Conservation (phyloP, 208 protist genomes). For the Leishmania gerbilli region DNA sequence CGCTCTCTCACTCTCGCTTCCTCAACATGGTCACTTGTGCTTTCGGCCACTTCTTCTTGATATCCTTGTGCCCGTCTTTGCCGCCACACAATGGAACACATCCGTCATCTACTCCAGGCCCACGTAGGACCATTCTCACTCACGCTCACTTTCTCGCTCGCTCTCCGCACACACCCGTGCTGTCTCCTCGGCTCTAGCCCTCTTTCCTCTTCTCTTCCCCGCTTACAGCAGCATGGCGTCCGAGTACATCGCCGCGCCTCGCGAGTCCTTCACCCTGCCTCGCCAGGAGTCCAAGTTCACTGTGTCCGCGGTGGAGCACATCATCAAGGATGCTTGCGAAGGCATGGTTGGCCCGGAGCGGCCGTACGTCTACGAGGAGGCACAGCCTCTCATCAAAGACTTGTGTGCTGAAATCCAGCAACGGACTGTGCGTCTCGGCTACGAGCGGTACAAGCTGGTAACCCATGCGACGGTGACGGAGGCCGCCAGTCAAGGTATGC, state of each 20-base stretch:
- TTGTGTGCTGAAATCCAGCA: conserved; percentile 89
- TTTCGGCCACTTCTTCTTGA: not conserved
- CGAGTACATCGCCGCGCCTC: conserved; percentile 51
- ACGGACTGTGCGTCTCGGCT: conserved; percentile 84
- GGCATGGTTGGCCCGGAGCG: conserved; percentile 64
- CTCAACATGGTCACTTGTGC: not conserved
- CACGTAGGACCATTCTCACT: not conserved
- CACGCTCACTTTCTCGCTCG: not conserved
- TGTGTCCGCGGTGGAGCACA: conserved; percentile 71
- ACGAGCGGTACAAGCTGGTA: conserved; percentile 92
- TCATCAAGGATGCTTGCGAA: conserved; percentile 79
- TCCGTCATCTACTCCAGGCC: too few relatives aligned
- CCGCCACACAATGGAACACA: not conserved
- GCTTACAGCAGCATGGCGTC: conserved; percentile 13
- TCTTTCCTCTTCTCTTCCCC: conserved; percentile 22
- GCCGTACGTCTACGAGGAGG: conserved; percentile 74
- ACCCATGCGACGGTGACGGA: conserved; percentile 86
- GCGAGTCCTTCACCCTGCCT: conserved; percentile 73
- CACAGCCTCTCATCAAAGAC: conserved; percentile 82
- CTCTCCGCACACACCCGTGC: not conserved
- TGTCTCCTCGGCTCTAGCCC: conserved; percentile 16
- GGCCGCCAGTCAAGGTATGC: conserved; percentile 84
- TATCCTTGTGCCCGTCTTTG: not conserved
- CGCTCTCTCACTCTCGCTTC: not conserved
- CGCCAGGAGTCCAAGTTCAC: conserved; percentile 75